phyloP scores from a whole-genome alignment of 805 yeast genomes.

The Nakazawaea ishiwadae region DNA sequence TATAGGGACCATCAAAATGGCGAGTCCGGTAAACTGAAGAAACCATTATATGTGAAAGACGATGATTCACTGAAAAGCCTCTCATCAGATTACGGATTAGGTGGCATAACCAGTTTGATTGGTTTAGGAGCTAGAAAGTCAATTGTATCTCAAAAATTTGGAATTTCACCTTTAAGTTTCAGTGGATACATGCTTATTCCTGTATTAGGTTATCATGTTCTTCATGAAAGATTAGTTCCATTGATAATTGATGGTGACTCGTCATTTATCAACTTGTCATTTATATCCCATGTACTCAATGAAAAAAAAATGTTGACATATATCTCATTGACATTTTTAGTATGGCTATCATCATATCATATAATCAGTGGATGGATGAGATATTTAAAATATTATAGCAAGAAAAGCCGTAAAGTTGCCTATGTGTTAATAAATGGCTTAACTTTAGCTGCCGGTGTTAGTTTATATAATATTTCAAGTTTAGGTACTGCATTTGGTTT shows the following conservation, averaged over 20 bases:
- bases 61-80: slow-evolving; percentile 15
- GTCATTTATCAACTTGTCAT: slow-evolving; percentile 47
- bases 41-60: neutral
- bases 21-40: slow-evolving; percentile 18
- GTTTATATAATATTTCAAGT: slow-evolving; percentile 25
- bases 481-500: slow-evolving; percentile 20
- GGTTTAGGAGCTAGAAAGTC: slow-evolving; percentile 53
- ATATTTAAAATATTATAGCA: slow-evolving; percentile 35
- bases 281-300: slow-evolving; percentile 36
- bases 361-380: slow-evolving; percentile 46
- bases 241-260: slow-evolving; percentile 60
- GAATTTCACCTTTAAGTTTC: slow-evolving; percentile 52
- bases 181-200: slow-evolving; percentile 54
- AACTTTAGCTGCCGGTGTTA: slow-evolving; percentile 31
- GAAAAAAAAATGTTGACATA: slow-evolving; percentile 23
- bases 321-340: slow-evolving; percentile 28
- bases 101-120: slow-evolving; percentile 51
- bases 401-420: slow-evolving; percentile 37
- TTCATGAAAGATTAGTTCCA: slow-evolving; percentile 47
- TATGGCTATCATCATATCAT: slow-evolving; percentile 45
- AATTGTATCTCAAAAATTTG: slow-evolving; percentile 36
- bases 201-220: slow-evolving; percentile 40
- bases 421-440: slow-evolving; percentile 35
- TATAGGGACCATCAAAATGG: too few relatives aligned
- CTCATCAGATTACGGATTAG: slow-evolving; percentile 50